Evolutionary conservation across 805 yeast species (phyloP), one percentile per base, ranked within the genome.

Genomic region (Candida hispaniensis): DNA sequence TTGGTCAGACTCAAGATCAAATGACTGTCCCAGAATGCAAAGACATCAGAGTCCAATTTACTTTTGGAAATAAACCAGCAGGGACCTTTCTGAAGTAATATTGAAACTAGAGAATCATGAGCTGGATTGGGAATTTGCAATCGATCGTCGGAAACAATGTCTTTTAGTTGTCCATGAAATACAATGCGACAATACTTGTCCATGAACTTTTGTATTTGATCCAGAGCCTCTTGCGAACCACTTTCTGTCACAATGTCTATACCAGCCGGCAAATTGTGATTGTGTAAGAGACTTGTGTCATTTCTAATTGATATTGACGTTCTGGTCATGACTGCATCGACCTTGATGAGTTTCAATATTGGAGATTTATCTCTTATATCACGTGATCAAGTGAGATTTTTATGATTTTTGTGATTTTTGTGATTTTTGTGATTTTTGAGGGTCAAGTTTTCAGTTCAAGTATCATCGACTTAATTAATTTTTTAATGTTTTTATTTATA

Each of bases 1-100:
- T 48, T 36, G 7, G 59, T 48, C 9, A 62, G 38, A 6, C 55
- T 53, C 15, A 63, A 21, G 12, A 47, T 44, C 18, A 62, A 33
- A 1, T 25, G 18, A 6, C 59, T 58, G 11, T 45, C 28, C 4
- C 42, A 34, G 5, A 61, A 38, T 5, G 58, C 49, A 22, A 59
- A 26, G 5, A 51, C 45, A 34, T 59, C 51, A 38, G 55, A 54
- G 23, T 57, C 52, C 1, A 58, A 42, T 18, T 49, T 42, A 13
- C 41, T 41, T 7, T 35, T 21, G 14, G 49, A 45, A 7, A 49
- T 21, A 23, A 32, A 13, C 36, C 36, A 32, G 17, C 18, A 21
- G 18, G 23, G 23, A 1, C 28, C 17, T 23, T 13, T 22, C 13
- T 32, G 36, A 14, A 32, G 7, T 2, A 23, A 21, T 1, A 22